Base-by-base conservation (phyloP, 768 basidiomycete genomes). In the Boletellus ananiceps region DNA sequence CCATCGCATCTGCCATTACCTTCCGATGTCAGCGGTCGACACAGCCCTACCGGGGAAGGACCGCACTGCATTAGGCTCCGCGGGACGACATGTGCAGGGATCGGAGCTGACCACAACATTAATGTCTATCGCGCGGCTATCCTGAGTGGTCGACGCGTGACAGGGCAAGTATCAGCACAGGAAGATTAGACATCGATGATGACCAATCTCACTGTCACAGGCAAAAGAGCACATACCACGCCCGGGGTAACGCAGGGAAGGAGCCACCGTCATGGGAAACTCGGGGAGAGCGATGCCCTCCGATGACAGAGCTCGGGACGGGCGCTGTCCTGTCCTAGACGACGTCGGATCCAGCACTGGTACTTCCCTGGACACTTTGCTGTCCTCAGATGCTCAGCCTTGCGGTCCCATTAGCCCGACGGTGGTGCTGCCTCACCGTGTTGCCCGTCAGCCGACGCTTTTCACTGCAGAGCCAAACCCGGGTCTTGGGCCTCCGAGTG, bases 201-300 rank as follows among this genome's bases (percentile, higher is more conserved):
- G 29, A 19, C 12, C 34, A 15, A 38, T 18, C 13, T 32, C 15
- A 14, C 23, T 12, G 8, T 31, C 16, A 23, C n/a, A 25, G 4
- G 19, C n/a, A 25, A 18, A 38, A n/a, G 3, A 32, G 12, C 7
- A 12, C 7, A 29, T 15, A 44, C 16, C 44, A 27, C 8, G 6
- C 27, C 1, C 19, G 18, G n/a, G 23, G 12, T 25, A 1, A 19
- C 13, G 16, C 31, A 19, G 46, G 44, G 25, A 15, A 44, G 41
- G 47, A 15, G 14, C 18, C 16, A 16, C 49, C 31, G 29, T 31
- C 40, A 45, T 57, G 49, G 47, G 39, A 59, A 56, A 40, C 27
- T 2, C 11, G 4, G 25, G 18, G 32, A 35, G 14, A 31, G 40
- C 4, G 35, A 15, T 44, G 29, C 29, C 29, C 18, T 5, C n/a